Base-by-base conservation (phyloP, 257 asterid species). In the Fraxinus excelsior region DNA sequence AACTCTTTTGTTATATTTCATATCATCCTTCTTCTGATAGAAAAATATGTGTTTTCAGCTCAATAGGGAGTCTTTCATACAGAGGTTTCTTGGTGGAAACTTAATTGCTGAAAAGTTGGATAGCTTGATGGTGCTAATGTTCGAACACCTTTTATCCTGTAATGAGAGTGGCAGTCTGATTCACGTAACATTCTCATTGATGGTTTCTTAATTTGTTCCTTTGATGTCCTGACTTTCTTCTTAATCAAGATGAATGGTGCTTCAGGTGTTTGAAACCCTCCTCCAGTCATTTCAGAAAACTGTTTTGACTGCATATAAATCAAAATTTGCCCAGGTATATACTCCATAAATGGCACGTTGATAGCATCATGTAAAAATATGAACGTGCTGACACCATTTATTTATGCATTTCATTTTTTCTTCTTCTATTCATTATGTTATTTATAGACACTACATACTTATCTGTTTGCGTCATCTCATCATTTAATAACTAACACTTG, bases 301-400 rank as follows among this genome's bases (percentile, higher is more conserved):
- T 78, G 87, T 93, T 78, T 80, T 93, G 87, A 90, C 96, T 37
- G 92, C 97, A 12, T 88, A 93, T 80, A 96, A 93, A 78, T 83
- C 99, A 71, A 96, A 93, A 84, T 96, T 96, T 86, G 89, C 94
- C 31, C 99, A 96, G 98, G 99, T 96, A 86, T 62, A 51, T 77
- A 9, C 58, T 44, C 56, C 65, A 0, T 77, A 58, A 75, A 10
- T 66, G 51, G 23, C 12, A 58, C 2, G 14, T 23, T 23, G 29
- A 3, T 18, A 7, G 31, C 32, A 9, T 78, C 23, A 37, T 73
- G 60, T 31, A 13, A 32, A 67, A 42, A 35, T 23, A 31, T 16
- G 40, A 40, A 21, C 10, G 28, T 38, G 25, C 35, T 56, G 11
- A 21, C 3, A 58, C 23, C 35, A 37, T 69, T 49, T 38, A 49